phyloP scores from a whole-genome alignment of 306 rosid species.

The Medicago arabica region DNA sequence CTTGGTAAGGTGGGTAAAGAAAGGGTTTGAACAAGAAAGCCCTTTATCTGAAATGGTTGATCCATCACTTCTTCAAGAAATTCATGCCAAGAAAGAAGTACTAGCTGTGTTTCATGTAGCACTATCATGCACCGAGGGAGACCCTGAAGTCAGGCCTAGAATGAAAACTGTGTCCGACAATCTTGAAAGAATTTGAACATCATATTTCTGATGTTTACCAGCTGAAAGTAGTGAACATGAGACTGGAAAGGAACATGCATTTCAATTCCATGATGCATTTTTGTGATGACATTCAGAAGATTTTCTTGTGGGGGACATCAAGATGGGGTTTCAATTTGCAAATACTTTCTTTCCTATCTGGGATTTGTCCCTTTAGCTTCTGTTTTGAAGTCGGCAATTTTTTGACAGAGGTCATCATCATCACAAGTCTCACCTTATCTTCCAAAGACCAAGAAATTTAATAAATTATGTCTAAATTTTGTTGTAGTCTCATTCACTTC shows the following conservation, averaged over 20 bases:
- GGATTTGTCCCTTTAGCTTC: slow-evolving; percentile 14
- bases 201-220: slow-evolving; percentile 4
- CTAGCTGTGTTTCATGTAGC: slow-evolving; percentile 88
- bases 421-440: slow-evolving; percentile 36
- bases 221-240: slow-evolving; percentile 31
- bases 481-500: slow-evolving; percentile 29
- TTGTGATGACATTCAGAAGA: slow-evolving; percentile 44
- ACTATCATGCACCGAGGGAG: slow-evolving; percentile 84
- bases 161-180: slow-evolving; percentile 93
- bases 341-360: slow-evolving; percentile 33
- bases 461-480: slow-evolving; percentile 47
- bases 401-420: slow-evolving; percentile 35
- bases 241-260: slow-evolving; percentile 34
- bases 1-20: slow-evolving; percentile 87
- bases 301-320: slow-evolving; percentile 41
- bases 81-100: slow-evolving; percentile 91
- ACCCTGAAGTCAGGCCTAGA: slow-evolving; percentile 85
- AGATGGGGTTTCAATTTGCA: slow-evolving; percentile 44
- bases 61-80: slow-evolving; percentile 82
- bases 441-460: slow-evolving; percentile 36
- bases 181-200: slow-evolving; percentile 73
- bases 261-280: slow-evolving; percentile 37
- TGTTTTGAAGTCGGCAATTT: slow-evolving; percentile 46
- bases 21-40: slow-evolving; percentile 89
- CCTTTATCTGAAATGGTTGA: slow-evolving; percentile 95